A percentile compares a stretch with the other conserved stretches of the same genome.
phyloP scores from a whole-genome alignment of 1,139 yeast genomes.

The Pichia sp. region DNA sequence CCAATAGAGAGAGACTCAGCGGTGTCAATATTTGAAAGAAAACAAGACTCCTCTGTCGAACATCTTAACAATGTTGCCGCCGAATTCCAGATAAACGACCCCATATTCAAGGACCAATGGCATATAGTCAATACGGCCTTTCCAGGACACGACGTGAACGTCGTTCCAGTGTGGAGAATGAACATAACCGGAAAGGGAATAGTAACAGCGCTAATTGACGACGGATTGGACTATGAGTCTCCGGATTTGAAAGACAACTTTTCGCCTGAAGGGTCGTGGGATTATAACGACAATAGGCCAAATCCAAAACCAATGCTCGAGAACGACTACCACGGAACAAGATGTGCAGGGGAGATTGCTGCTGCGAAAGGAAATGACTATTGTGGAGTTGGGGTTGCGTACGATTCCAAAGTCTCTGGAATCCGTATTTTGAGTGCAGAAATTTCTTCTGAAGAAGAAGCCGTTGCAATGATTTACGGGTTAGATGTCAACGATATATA shows the following conservation, averaged over 20 bases:
- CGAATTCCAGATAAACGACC: constrained; percentile 70
- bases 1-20: constrained; percentile 23
- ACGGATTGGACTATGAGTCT: constrained; percentile 82
- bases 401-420: constrained; percentile 80
- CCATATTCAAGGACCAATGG: constrained; percentile 82
- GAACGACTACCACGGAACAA: constrained; percentile 95
- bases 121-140: constrained; percentile 68
- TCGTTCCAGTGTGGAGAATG: constrained; percentile 78
- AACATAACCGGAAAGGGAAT: constrained; percentile 79
- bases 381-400: constrained; percentile 96
- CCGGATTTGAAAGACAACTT: constrained; percentile 70
- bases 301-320: constrained; percentile 73
- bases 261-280: constrained; percentile 79
- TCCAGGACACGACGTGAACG: constrained; percentile 85
- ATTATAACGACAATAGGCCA: constrained; percentile 72
- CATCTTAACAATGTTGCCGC: constrained; percentile 44
- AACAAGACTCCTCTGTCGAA: constrained; percentile 37
- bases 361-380: constrained; percentile 74
- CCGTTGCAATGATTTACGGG: constrained; percentile 77
- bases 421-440: constrained; percentile 80
- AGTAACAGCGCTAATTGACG: constrained; percentile 88
- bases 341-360: constrained; percentile 98
- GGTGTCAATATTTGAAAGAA: constrained; percentile 7
- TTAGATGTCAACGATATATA: constrained; percentile 83
- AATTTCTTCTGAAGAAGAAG: constrained; percentile 84